Percentiles rank a stretch among this genome's conserved stretches.
phyloP scores from a whole-genome alignment of 208 protist genomes.

The Wallacemonas sp. region DNA sequence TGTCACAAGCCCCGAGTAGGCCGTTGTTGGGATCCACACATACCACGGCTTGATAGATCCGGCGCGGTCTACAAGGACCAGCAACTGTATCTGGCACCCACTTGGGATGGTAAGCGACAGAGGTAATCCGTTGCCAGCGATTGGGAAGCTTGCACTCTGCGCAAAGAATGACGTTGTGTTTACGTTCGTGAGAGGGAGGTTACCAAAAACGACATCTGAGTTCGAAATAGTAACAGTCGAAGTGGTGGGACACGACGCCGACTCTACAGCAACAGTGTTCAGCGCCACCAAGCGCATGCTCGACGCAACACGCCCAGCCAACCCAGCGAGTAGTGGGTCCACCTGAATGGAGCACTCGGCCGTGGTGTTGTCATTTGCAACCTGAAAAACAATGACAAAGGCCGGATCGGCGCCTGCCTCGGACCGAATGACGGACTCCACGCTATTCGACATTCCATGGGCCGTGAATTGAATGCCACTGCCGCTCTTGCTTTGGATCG shows the following conservation, averaged over 20 bases:
- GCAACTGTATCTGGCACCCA: conserved; percentile 37
- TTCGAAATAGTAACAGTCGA: background rate
- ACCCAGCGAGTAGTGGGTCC: conserved; percentile 30
- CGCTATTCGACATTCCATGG: background rate
- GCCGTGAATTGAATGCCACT: conserved; percentile 16
- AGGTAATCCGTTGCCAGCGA: background rate
- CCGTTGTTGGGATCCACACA: conserved; percentile 61
- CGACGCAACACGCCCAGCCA: background rate
- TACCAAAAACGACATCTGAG: background rate
- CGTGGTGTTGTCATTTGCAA: conserved; percentile 18
- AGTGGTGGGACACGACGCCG: background rate
- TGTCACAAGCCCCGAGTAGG: conserved; percentile 39
- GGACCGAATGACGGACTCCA: conserved; percentile 24
- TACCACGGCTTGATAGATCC: conserved; percentile 56
- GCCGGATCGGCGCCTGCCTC: conserved; percentile 35
- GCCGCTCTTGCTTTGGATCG: conserved; percentile 15
- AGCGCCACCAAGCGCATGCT: conserved; percentile 7
- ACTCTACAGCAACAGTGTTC: background rate
- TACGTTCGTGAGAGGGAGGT: background rate
- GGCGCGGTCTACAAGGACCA: conserved; percentile 41
- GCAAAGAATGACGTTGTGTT: conserved; percentile 7
- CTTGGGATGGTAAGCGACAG: conserved; percentile 21
- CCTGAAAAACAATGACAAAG: conserved; percentile 45
- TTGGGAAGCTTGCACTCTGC: conserved; percentile 21
- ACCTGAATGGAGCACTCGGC: conserved; percentile 26